Evolutionary conservation across 352 stramenopile species (phyloP), one percentile per base, ranked within the genome.

Genomic region (Pythium apleroticum): DNA sequence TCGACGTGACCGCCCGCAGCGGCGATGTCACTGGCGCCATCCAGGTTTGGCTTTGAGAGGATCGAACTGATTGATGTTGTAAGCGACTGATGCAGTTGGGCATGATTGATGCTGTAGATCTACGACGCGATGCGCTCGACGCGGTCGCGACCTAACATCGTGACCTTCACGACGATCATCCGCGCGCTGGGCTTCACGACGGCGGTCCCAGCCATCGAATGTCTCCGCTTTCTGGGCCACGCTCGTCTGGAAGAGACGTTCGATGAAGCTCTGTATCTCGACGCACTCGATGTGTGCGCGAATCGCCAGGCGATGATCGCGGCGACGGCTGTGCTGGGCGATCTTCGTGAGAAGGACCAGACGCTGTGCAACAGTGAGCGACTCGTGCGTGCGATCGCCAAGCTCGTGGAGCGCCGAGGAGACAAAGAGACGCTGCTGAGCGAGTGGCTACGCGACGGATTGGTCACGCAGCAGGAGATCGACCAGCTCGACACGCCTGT

Each of bases 121-220:
- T 89, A 89, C 56, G 68, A 91, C 41, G 70, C 81, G 9, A 91
- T 90, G 84, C 73, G 76, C n/a, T 28, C 48, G 45, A 82, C 81
- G 27, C 77, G 67, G 27, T 88, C 83, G 11, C 74, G 78, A 27
- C 84, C 81, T 2, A 93, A 90, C 30, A 86, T 93, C 35, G 81
- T 93, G 37, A 93, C 84, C 12, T 90, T 87, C 55, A 91, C 81
- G 30, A 92, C 81, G 28, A 63, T 92, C 28, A 74, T 90, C 27
- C 79, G 84, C 22, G 75, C 77, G 0, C 53, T 90, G 8, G 74
- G 75, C 10, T 55, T 78, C 55, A 80, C 60, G 49, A 73, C 86
- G 6, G 57, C 37, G 2, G 68, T 89, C 25, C 57, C 53, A 11
- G 45, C 60, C 24, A 61, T 69, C 1, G 69, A 84, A 28, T 88